These are phyloP conservation scores for Candida pseudofarinosa DNA, from an alignment of 805 yeast genomes.

Conservation along the genomic window DNA sequence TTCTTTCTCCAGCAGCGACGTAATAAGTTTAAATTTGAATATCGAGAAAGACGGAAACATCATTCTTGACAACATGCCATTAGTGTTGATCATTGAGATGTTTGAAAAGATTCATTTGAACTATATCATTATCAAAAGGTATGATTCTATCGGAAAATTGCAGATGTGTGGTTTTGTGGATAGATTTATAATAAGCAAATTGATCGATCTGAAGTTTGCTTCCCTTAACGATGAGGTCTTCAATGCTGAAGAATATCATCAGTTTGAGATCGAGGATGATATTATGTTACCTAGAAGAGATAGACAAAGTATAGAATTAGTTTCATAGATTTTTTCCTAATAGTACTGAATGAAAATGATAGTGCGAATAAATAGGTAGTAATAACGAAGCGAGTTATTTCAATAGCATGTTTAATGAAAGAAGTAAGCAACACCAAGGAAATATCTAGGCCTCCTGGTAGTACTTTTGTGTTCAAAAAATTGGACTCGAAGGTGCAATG, in stretches of 20 bases:
- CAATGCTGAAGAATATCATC: constrained; percentile 7
- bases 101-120: constrained; percentile 38
- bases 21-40: constrained; percentile 11
- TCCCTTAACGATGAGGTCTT: constrained; percentile 11
- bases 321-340: constrained; percentile 14
- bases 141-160: constrained; percentile 7
- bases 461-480: constrained; percentile 15
- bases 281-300: constrained; percentile 10
- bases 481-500: constrained; percentile 2
- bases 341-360: not conserved
- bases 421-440: not conserved
- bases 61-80: constrained; percentile 27
- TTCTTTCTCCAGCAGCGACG: constrained; percentile 2
- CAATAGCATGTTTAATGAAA: not conserved
- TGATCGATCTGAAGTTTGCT: constrained; percentile 25
- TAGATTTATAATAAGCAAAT: constrained; percentile 28
- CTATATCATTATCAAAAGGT: constrained; percentile 25
- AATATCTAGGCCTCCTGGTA: constrained; percentile 16
- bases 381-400: not conserved
- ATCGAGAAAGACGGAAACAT: constrained; percentile 22
- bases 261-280: constrained; percentile 13
- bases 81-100: constrained; percentile 29
- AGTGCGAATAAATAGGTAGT: not conserved
- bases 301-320: constrained; percentile 26
- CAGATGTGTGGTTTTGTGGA: constrained; percentile 36